Conservation (phyloP, 2,329 filamentous ascomycete species). For the Zelopaecilomyces penicillatus region DNA sequence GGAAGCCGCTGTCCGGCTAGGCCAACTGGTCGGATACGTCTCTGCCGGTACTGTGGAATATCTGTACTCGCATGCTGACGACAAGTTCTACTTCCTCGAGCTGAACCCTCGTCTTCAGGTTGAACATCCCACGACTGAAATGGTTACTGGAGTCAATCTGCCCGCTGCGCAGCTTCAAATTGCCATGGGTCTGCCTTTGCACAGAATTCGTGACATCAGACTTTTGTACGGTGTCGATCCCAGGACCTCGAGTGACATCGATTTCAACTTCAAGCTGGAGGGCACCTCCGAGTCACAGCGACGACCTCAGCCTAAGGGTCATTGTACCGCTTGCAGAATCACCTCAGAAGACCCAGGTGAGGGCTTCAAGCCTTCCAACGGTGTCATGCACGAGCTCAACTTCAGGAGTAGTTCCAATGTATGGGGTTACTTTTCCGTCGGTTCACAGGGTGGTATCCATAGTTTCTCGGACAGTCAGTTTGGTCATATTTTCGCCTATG, state of each 20-base stretch:
- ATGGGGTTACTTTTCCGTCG: constrained; percentile 99
- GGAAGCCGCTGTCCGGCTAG: constrained; percentile 87
- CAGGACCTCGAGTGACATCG: constrained; percentile 76
- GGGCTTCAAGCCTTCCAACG: constrained; percentile 98
- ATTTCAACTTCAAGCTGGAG: constrained; percentile 90
- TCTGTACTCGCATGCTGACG: constrained; percentile 92
- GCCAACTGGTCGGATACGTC: constrained; percentile 92
- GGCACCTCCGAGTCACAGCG: constrained; percentile 78
- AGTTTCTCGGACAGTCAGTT: constrained; percentile 99
- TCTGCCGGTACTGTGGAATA: constrained; percentile 99
- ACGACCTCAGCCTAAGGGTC: constrained; percentile 85
- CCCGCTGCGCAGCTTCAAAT: constrained; percentile 96
- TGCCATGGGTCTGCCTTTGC: constrained; percentile 95
- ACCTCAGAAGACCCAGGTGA: constrained; percentile 98
- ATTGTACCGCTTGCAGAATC: constrained; percentile 97
- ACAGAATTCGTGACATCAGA: constrained; percentile 92
- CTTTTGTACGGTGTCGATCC: constrained; percentile 93
- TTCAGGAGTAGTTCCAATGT: constrained; percentile 98
- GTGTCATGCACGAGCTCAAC: constrained; percentile 98
- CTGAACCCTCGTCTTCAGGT: constrained; percentile 98
- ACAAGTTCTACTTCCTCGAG: constrained; percentile 99
- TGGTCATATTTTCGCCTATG: constrained; percentile 98
- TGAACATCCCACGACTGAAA: constrained; percentile 98
- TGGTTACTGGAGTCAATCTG: constrained; percentile 96
- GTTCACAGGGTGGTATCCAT: constrained; percentile 93